Base-by-base conservation (phyloP, 2,329 filamentous ascomycete species). In the Pseudonectria foliicola region DNA sequence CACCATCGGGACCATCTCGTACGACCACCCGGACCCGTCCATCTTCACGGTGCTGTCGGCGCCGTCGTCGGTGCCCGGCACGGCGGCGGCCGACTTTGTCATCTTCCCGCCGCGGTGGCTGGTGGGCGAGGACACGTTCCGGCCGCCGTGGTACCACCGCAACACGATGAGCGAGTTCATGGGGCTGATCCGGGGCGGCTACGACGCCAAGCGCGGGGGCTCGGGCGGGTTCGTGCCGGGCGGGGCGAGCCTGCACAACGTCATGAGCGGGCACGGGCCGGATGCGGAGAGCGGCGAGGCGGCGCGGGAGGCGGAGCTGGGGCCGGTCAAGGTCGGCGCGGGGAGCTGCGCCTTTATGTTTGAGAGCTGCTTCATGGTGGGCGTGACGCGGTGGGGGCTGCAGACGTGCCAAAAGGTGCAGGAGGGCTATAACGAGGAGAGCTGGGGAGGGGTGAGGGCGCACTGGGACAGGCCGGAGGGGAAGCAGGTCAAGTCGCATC, bases 1-100 rank as follows among this genome's bases (percentile, higher is more conserved):
- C 61, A 77, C 76, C 28, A 78, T 89, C 29, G 84, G 83, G 13
- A 77, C 71, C 35, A 77, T 85, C 45, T 82, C 77, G 7, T 85
- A 76, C 52, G 84, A 89, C 56, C 84, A 89, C 53, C 82, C 82
- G 1, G 84, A 89, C 53, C 84, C 84, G 1, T 80, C 73, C 43
- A 87, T 89, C 56, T 89, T 82, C 62, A 87, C 77, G 1, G 80
- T 85, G 4, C 66, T 83, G 15, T 76, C 80, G 2, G 78, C 77
- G 3, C 76, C 71, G 16, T 76, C 75, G n/a, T 60, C 68, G 4
- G 70, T 69, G 0, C 67, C 75, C 0, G 76, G 79, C 6, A 81
- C 80, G 0, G 77, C 81, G 10, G 61, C 82, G 3, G 79, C 77
- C 6, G 81, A 85, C 61, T 84, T 85, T 47, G 77, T 84, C 49